These are phyloP conservation scores for Ogataea kodamae DNA, from an alignment of 805 yeast species.

Conservation along the genomic window DNA sequence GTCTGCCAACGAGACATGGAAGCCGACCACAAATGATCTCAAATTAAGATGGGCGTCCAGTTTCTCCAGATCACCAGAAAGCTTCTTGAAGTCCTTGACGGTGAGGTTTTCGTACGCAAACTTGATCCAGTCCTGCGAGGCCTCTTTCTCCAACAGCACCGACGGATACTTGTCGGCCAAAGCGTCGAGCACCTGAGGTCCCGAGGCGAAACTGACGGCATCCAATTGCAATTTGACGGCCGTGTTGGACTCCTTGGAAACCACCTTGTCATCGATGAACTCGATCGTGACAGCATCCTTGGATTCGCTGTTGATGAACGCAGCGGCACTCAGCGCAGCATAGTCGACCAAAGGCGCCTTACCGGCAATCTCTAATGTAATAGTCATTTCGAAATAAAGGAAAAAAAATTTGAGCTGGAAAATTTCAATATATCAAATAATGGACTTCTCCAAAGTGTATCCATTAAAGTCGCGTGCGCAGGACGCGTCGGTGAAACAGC, in stretches of 20 bases:
- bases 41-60: conserved; percentile 81
- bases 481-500: conserved; percentile 74
- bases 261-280: conserved; percentile 69
- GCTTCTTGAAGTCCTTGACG: conserved; percentile 84
- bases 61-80: conserved; percentile 71
- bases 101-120: conserved; percentile 66
- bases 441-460: conserved; percentile 22
- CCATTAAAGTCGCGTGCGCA: conserved; percentile 50
- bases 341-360: conserved; percentile 85
- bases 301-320: conserved; percentile 56
- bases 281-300: conserved; percentile 54
- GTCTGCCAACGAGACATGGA: conserved; percentile 71
- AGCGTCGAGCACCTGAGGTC: conserved; percentile 43
- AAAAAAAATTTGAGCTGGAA: conserved; percentile 7
- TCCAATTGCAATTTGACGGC: conserved; percentile 43
- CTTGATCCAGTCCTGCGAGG: conserved; percentile 59
- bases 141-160: conserved; percentile 35
- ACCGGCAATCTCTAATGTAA: conserved; percentile 66
- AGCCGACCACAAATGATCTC: conserved; percentile 74
- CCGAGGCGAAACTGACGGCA: conserved; percentile 42
- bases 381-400: conserved; percentile 28
- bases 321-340: conserved; percentile 73
- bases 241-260: conserved; percentile 40
- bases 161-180: conserved; percentile 54
- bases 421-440: conserved; percentile 2